Evolutionary conservation across 169 alveolate genomes (phyloP).

Genomic region (Pseudocohnilembus persalinus): DNA sequence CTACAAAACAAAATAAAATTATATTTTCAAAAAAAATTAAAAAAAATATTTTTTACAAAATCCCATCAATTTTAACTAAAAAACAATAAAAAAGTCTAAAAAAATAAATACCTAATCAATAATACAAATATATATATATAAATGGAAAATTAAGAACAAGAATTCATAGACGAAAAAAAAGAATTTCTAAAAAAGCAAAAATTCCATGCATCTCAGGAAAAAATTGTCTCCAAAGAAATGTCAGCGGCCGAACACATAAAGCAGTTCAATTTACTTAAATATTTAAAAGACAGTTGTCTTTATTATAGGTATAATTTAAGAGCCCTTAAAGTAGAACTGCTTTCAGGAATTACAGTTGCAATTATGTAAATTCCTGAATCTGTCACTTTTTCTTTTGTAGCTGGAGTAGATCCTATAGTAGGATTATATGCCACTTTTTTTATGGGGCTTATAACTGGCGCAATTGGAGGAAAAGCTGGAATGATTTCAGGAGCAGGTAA

Average conservation of each 20-base stretch:
- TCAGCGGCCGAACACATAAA: background rate
- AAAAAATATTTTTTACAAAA: too few relatives aligned
- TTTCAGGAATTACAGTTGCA: background rate
- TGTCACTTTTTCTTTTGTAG: background rate
- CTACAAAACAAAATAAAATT: too few relatives aligned
- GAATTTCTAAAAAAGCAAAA: too few relatives aligned
- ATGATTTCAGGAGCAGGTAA: background rate
- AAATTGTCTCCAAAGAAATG: background rate
- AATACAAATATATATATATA: too few relatives aligned
- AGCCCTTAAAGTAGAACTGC: background rate
- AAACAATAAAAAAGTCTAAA: too few relatives aligned
- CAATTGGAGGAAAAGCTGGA: background rate
- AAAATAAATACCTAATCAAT: too few relatives aligned
- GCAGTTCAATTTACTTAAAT: background rate
- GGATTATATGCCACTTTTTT: background rate
- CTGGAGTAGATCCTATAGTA: background rate
- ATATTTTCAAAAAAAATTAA: too few relatives aligned
- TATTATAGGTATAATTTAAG: background rate
- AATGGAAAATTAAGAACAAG: too few relatives aligned
- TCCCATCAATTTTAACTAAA: too few relatives aligned
- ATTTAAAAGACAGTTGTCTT: background rate
- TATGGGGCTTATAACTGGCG: background rate
- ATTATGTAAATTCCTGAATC: background rate
- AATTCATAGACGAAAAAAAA: too few relatives aligned
- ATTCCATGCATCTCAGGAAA: background rate